Percentiles rank a stretch among this genome's conserved stretches.
These are phyloP conservation scores for Emergomyces pasteurianus DNA, from an alignment of 2,329 filamentous ascomycete species.

Conservation along the genomic window DNA sequence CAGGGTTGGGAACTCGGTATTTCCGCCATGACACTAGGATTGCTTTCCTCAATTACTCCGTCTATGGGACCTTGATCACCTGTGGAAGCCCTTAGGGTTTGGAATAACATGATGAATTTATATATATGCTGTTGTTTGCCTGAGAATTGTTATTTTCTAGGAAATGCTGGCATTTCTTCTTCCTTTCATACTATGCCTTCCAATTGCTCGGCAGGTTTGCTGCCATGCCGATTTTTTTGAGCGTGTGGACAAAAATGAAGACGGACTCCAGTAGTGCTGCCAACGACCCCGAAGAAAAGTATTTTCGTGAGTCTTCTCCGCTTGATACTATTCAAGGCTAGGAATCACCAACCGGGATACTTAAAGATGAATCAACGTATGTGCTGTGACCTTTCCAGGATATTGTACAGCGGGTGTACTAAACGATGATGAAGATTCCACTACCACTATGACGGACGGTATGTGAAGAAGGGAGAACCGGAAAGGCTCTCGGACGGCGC, in stretches of 20 bases:
- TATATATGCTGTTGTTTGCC: background rate
- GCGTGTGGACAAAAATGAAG: constrained; percentile 9
- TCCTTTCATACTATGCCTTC: background rate
- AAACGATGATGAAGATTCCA: constrained; percentile 14
- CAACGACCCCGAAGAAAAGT: constrained; percentile 7
- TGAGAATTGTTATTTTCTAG: background rate
- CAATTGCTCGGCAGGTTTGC: constrained; percentile 5
- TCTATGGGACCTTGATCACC: background rate
- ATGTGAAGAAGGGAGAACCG: background rate
- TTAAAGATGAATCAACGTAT: constrained; percentile 9
- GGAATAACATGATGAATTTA: background rate
- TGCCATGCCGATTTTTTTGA: constrained; percentile 10
- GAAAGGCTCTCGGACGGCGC: too few species aligned
- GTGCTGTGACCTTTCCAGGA: background rate
- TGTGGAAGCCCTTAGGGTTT: background rate
- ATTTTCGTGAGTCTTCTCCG: constrained; percentile 9
- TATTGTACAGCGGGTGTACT: background rate
- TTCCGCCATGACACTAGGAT: too few species aligned
- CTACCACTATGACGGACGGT: constrained; percentile 30
- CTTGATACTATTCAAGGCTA: background rate
- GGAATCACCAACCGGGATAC: background rate
- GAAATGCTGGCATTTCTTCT: constrained; percentile 1
- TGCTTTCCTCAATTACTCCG: background rate
- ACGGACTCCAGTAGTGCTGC: constrained; percentile 8
- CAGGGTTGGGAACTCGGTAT: too few species aligned